Conservation (phyloP, 2,329 filamentous ascomycete species). For the Nothomitra cinnamomea region DNA sequence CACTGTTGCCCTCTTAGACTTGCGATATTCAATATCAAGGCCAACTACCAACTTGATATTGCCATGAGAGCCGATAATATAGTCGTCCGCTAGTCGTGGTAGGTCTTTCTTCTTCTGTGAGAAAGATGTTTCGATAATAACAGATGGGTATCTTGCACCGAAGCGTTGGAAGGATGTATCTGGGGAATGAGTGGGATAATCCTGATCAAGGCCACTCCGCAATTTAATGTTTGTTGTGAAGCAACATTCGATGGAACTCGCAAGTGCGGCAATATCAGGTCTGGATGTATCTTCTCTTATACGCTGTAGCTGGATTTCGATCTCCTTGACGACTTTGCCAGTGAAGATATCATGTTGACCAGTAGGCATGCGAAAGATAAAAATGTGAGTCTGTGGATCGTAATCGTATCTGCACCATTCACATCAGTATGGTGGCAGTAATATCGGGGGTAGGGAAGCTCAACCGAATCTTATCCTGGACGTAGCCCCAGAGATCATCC, state of each 20-base stretch:
- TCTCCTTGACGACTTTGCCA: background rate
- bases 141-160: too few relatives aligned
- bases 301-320: background rate
- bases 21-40: slow-evolving; percentile 4
- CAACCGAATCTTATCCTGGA: too few relatives aligned
- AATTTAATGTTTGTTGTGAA: background rate
- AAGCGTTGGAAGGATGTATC: too few relatives aligned
- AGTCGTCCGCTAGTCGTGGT: slow-evolving; percentile 2
- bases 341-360: background rate
- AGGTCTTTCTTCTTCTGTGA: slow-evolving; percentile 4
- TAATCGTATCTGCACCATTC: background rate
- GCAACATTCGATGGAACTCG: background rate
- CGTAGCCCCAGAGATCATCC: too few relatives aligned
- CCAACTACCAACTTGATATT: slow-evolving; percentile 3
- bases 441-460: background rate
- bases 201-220: background rate
- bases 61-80: background rate
- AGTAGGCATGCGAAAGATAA: background rate
- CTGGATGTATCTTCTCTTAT: background rate
- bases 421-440: background rate
- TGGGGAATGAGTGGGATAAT: too few relatives aligned
- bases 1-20: slow-evolving; percentile 2
- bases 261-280: background rate
- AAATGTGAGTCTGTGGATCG: background rate
- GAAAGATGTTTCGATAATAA: too few relatives aligned